Percentiles rank a stretch among this genome's conserved stretches.
Conservation (phyloP, 352 stramenopile species). For the Phytophthora tubulina region DNA sequence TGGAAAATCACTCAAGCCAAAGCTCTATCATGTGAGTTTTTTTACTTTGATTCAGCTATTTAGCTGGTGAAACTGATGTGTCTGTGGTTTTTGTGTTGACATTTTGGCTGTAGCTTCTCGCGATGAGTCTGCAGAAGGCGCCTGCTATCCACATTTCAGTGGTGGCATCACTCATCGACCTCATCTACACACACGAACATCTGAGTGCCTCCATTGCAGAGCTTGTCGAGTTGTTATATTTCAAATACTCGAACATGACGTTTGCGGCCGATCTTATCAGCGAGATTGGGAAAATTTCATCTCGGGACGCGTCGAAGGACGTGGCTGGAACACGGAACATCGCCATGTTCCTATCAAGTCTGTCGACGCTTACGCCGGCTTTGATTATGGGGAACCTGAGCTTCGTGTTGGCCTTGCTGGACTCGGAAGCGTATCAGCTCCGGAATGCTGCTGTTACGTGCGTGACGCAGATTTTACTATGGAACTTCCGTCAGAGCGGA, state of each 20-base stretch:
- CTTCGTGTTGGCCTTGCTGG: slow-evolving; percentile 78
- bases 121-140: slow-evolving; percentile 63
- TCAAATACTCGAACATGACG: slow-evolving; percentile 66
- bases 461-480: slow-evolving; percentile 78
- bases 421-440: slow-evolving; percentile 82
- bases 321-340: slow-evolving; percentile 79
- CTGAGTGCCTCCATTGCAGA: slow-evolving; percentile 66
- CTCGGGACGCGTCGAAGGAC: slow-evolving; percentile 76
- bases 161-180: slow-evolving; percentile 74
- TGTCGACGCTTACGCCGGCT: slow-evolving; percentile 70
- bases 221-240: slow-evolving; percentile 68
- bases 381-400: slow-evolving; percentile 82
- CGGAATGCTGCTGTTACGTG: slow-evolving; percentile 81
- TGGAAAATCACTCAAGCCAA: slow-evolving; percentile 67
- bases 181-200: slow-evolving; percentile 82
- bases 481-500: slow-evolving; percentile 74
- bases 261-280: slow-evolving; percentile 81
- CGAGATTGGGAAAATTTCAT: slow-evolving; percentile 81
- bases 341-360: slow-evolving; percentile 69
- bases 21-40: slow-evolving; percentile 70
- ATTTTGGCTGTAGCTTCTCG: slow-evolving; percentile 58
- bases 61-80: no score
- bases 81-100: neutral
- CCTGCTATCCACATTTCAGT: slow-evolving; percentile 77
- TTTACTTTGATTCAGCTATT: neutral